These are phyloP conservation scores for Bruguiera hainesii DNA, from an alignment of 441 rosid species.

Conservation along the genomic window DNA sequence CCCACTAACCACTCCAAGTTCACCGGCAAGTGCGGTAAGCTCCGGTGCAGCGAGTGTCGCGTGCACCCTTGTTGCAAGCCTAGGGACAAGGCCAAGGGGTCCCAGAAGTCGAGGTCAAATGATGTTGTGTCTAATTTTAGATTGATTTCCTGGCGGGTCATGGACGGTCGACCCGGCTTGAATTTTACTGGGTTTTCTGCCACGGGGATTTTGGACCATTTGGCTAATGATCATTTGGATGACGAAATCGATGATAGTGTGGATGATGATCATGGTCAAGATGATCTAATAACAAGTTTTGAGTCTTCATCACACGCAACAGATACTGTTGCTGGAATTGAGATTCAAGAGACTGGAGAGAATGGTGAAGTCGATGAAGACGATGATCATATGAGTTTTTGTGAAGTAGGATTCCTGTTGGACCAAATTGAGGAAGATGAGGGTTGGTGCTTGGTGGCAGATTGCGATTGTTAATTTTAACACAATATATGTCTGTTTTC, in stretches of 20 bases:
- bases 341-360: neutral
- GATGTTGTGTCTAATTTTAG: conserved; percentile 31
- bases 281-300: too few species aligned
- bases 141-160: conserved; percentile 41
- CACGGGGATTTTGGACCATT: conserved; percentile 40
- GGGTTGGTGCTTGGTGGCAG: conserved; percentile 57
- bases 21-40: conserved; percentile 47
- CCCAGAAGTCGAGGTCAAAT: conserved; percentile 42
- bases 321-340: neutral
- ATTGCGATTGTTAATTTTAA: conserved; percentile 18
- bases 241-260: conserved; percentile 9
- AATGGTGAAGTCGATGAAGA: neutral
- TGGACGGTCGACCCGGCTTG: conserved; percentile 25
- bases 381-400: conserved; percentile 25
- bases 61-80: conserved; percentile 43
- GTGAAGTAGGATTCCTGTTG: conserved; percentile 33
- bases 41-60: conserved; percentile 44
- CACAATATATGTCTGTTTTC: neutral
- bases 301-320: too few species aligned
- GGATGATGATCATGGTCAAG: conserved; percentile 4
- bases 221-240: conserved; percentile 16
- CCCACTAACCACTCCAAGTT: conserved; percentile 73
- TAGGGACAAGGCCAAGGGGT: conserved; percentile 53
- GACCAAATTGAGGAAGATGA: conserved; percentile 43
- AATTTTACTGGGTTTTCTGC: conserved; percentile 42